A percentile compares a stretch with the other conserved stretches of the same genome.
Conservation (phyloP, 345 rosid species). For the Populus tremula region DNA sequence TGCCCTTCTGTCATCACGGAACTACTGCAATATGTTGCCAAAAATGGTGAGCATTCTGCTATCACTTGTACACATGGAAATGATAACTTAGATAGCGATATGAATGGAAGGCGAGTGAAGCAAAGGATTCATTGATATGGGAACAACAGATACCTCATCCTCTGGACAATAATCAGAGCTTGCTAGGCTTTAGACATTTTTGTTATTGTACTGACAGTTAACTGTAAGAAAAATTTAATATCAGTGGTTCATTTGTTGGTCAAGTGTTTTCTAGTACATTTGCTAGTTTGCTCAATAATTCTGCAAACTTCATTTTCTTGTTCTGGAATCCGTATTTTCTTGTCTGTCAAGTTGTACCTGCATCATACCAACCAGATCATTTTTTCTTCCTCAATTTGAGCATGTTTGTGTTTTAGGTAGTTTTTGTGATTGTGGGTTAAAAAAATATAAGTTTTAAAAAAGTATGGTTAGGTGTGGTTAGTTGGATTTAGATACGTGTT, state of each 20-base stretch:
- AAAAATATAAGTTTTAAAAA: too few species aligned
- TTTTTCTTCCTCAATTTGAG: background rate
- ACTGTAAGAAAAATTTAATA: background rate
- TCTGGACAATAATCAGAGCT: background rate
- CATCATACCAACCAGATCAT: background rate
- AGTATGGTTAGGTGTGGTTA: too few species aligned
- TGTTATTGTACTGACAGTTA: slow-evolving; percentile 25
- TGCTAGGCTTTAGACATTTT: slow-evolving; percentile 24
- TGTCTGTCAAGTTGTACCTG: background rate
- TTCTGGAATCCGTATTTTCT: background rate
- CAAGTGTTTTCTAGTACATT: background rate
- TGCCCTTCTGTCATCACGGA: slow-evolving; percentile 32
- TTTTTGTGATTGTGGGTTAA: too few species aligned
- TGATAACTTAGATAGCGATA: slow-evolving; percentile 51
- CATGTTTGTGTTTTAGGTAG: too few species aligned
- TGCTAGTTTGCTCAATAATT: background rate
- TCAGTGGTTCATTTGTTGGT: slow-evolving; percentile 15
- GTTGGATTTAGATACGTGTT: too few species aligned
- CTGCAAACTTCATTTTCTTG: background rate
- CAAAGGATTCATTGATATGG: slow-evolving; percentile 55
- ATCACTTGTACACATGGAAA: slow-evolving; percentile 42
- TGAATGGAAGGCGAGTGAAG: slow-evolving; percentile 68
- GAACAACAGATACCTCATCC: slow-evolving; percentile 1
- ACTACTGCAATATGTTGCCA: slow-evolving; percentile 41
- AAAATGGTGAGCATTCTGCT: slow-evolving; percentile 51